Evolutionary conservation across 306 rosid species (phyloP).

Genomic region (Mimosa pudica): DNA sequence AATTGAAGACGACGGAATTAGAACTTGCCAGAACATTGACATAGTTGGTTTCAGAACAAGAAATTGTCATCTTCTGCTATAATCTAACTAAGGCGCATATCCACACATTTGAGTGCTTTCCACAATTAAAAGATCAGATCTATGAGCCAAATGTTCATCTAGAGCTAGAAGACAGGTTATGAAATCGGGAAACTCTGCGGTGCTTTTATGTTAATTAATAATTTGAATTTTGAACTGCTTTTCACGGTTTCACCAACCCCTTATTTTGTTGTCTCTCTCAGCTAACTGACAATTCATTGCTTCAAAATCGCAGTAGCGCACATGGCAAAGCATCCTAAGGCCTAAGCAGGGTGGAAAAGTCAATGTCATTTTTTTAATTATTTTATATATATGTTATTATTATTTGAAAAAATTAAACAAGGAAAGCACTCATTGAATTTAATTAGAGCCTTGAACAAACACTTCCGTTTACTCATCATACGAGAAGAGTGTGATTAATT

Average conservation of each 20-base stretch:
- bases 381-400: not conserved
- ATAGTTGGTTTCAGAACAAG: not conserved
- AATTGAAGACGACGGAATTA: not conserved
- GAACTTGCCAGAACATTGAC: not conserved
- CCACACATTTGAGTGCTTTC: not conserved
- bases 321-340: not conserved
- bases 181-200: not conserved
- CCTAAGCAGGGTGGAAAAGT: not conserved
- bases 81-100: not conserved
- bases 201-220: not conserved
- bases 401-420: no score
- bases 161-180: no score
- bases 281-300: not conserved
- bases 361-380: not conserved
- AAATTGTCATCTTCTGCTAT: not conserved
- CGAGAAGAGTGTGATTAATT: no score
- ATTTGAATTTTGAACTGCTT: not conserved
- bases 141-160: not conserved
- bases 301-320: not conserved
- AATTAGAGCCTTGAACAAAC: no score
- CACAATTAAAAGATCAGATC: not conserved
- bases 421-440: no score
- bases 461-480: no score
- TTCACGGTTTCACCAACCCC: not conserved
- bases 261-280: not conserved